These are phyloP conservation scores for Vitis riparia DNA, from an alignment of 164 flowering plant genomes.

Conservation along the genomic window DNA sequence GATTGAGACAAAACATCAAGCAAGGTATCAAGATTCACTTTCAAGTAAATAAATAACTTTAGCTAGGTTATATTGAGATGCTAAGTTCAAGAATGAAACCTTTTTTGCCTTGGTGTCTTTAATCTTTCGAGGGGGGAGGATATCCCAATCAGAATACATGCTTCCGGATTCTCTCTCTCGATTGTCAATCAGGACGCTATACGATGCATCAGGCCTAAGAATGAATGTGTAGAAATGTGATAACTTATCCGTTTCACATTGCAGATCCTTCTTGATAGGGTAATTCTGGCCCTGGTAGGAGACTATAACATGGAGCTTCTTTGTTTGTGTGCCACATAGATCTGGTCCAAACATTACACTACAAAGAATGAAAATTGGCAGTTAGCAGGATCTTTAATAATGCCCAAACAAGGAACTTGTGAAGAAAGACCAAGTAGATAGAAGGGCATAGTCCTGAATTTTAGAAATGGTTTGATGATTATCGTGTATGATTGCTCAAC, in stretches of 20 bases:
- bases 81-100: slow-evolving; percentile 32
- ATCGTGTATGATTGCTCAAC: too few relatives aligned
- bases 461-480: too few relatives aligned
- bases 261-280: slow-evolving; percentile 77
- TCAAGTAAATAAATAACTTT: too few relatives aligned
- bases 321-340: slow-evolving; percentile 82
- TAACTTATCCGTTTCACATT: slow-evolving; percentile 93
- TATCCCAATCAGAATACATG: slow-evolving; percentile 95
- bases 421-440: too few relatives aligned
- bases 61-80: too few relatives aligned
- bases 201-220: slow-evolving; percentile 87
- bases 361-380: slow-evolving; percentile 24
- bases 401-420: not conserved
- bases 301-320: slow-evolving; percentile 84
- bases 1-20: too few relatives aligned
- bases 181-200: slow-evolving; percentile 75
- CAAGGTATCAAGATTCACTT: too few relatives aligned
- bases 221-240: slow-evolving; percentile 93
- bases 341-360: slow-evolving; percentile 99
- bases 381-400: not conserved
- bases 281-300: slow-evolving; percentile 91
- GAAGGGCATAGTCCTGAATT: too few relatives aligned
- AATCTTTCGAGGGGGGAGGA: slow-evolving; percentile 85
- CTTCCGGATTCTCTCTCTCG: slow-evolving; percentile 87
- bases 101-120: slow-evolving; percentile 74